These are phyloP conservation scores for Cyclanthera cordifolia DNA, from an alignment of 306 rosid genomes.

Conservation along the genomic window DNA sequence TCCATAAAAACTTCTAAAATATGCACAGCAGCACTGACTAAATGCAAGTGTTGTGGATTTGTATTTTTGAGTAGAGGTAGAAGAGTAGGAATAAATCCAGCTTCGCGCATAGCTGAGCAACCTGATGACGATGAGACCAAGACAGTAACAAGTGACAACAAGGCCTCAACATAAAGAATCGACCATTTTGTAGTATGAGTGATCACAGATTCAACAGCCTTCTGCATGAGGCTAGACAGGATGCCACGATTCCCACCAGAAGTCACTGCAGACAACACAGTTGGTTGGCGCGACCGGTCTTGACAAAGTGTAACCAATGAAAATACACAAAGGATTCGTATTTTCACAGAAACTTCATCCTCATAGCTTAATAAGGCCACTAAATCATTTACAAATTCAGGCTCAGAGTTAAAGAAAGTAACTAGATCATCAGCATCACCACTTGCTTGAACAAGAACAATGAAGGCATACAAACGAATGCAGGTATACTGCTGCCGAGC, in stretches of 20 bases:
- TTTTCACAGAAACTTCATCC: conserved; percentile 69
- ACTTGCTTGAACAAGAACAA: conserved; percentile 82
- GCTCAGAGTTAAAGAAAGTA: conserved; percentile 89
- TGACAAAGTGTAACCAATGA: conserved; percentile 91
- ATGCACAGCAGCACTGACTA: conserved; percentile 85
- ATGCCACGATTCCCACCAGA: conserved; percentile 99
- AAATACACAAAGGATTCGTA: conserved; percentile 66
- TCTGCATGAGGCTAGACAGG: conserved; percentile 89
- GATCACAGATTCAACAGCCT: conserved; percentile 64
- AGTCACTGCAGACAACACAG: conserved; percentile 74
- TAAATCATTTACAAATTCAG: conserved; percentile 89
- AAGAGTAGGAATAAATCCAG: conserved; percentile 92
- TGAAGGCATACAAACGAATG: conserved; percentile 88
- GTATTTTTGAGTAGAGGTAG: conserved; percentile 86
- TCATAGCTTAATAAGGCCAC: conserved; percentile 74
- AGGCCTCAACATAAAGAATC: conserved; percentile 77
- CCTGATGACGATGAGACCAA: conserved; percentile 93
- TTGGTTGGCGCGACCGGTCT: conserved; percentile 77
- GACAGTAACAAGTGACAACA: conserved; percentile 75
- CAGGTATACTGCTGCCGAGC: conserved; percentile 79
- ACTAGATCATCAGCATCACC: conserved; percentile 71
- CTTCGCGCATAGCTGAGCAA: conserved; percentile 90
- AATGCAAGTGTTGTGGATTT: conserved; percentile 83
- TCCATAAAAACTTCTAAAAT: conserved; percentile 97
- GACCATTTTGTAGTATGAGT: conserved; percentile 65